Conservation (phyloP, 2,329 filamentous ascomycete species). For the Fusarium goolgardi region DNA sequence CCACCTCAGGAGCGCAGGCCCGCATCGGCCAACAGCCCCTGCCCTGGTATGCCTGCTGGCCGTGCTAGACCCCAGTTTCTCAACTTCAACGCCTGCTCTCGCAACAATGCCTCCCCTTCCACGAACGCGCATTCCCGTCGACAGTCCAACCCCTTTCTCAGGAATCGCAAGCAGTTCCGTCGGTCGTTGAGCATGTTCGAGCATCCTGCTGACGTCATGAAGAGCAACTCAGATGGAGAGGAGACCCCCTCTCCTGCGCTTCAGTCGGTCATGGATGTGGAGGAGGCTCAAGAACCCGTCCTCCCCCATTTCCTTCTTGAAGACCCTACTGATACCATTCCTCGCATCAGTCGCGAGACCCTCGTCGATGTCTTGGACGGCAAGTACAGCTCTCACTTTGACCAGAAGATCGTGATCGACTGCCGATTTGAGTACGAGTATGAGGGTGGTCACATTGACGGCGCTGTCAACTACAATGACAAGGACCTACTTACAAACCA, state of each 20-base stretch:
- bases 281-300: conserved; percentile 77
- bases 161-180: conserved; percentile 88
- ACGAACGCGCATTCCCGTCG: conserved; percentile 77
- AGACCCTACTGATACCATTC: conserved; percentile 85
- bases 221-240: conserved; percentile 74
- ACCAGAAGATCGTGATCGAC: conserved; percentile 89
- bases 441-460: conserved; percentile 93
- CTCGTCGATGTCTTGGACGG: conserved; percentile 90
- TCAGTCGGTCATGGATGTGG: conserved; percentile 84
- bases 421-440: conserved; percentile 99
- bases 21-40: conserved; percentile 70
- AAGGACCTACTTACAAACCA: conserved; percentile 86
- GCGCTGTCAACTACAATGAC: conserved; percentile 96
- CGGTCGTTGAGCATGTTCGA: conserved; percentile 99
- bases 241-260: conserved; percentile 59
- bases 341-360: conserved; percentile 84
- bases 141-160: conserved; percentile 75
- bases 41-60: conserved; percentile 64
- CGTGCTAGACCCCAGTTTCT: conserved; percentile 75
- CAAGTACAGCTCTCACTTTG: conserved; percentile 79
- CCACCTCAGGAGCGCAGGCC: conserved; percentile 77
- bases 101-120: conserved; percentile 78
- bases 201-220: conserved; percentile 87
- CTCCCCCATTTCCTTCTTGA: conserved; percentile 88
- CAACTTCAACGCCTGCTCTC: conserved; percentile 64